phyloP scores from a whole-genome alignment of 257 asterid species.

The Solanum dulcamara region DNA sequence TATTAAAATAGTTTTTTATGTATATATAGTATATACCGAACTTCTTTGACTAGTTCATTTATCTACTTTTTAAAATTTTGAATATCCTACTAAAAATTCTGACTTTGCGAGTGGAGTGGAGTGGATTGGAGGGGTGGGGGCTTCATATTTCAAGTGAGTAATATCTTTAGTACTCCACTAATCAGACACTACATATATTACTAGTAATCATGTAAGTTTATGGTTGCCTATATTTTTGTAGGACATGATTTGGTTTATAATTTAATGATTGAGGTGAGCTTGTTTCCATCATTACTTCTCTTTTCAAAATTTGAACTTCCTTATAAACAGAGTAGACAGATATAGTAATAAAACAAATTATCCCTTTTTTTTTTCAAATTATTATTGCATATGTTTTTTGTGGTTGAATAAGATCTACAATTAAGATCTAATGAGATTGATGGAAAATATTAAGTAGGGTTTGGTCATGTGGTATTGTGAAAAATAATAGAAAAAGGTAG shows the following conservation, averaged over 20 bases:
- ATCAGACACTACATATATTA: not conserved
- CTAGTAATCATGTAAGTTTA: not conserved
- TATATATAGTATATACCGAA: no score
- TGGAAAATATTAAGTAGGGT: not conserved
- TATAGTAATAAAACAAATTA: not conserved
- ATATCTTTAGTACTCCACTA: not conserved
- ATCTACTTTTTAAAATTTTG: no score
- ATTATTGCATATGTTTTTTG: not conserved
- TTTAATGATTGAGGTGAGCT: not conserved
- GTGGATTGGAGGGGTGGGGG: not conserved
- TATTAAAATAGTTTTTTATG: no score
- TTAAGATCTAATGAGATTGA: not conserved
- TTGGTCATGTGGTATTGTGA: no score
- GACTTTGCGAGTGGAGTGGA: no score
- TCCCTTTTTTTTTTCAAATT: not conserved
- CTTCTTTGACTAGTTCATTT: no score
- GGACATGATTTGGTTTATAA: not conserved
- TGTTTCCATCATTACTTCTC: not conserved
- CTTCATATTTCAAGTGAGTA: not conserved
- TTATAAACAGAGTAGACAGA: not conserved
- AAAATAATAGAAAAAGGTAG: not conserved
- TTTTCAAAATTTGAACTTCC: slow-evolving; percentile 1
- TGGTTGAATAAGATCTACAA: not conserved
- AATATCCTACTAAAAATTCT: no score
- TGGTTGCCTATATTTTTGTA: not conserved